Evolutionary conservation across 2,329 filamentous ascomycete genomes (phyloP), one percentile per base, ranked within the genome.

Genomic region (Xylaria polymorpha): DNA sequence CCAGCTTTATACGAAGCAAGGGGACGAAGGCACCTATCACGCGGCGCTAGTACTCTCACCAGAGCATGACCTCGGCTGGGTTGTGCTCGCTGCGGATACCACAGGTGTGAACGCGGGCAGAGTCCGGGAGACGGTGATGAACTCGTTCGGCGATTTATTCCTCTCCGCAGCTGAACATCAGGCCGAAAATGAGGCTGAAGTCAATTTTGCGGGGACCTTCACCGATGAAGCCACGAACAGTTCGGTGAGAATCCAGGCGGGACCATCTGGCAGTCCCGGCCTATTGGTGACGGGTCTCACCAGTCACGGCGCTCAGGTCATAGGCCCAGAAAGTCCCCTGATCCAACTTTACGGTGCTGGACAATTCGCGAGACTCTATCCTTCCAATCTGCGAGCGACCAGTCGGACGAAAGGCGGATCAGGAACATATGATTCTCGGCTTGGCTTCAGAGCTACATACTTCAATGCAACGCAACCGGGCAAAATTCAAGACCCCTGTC

Each of bases 1-100:
- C 5, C 63, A 73, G 57, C 61, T 71, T 35, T 66, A 66, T 66
- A 71, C 73, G 39, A 74, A 77, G 55, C 71, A 74, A 22, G 72
- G 72, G 8, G 72, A 72, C 44, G 35, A 66, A 12, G 69, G 71
- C 9, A 58, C 32, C 4, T 74, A 73, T 41, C 61, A 70, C 6
- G 48, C 71, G 7, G 69, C 71, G 7, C 18, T 72, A 2, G 68
- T 71, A 3, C 67, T 74, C 35, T 64, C 69, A 7, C 71, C 71
- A 7, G 68, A 73, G 51, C 69, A 74, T 39, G 69, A 68, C 6
- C 44, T 74, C 10, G 71, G 72, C 15, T 72, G 65, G 41, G 39
- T 72, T 43, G 70, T 71, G 41, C 61, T 73, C 32, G 43, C 69
- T 3, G 71, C 69, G 8, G 71, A 72, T 12, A 35, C 61, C 1